phyloP scores from a whole-genome alignment of 805 yeast genomes.

The Nakazawaea laoshanensis region DNA sequence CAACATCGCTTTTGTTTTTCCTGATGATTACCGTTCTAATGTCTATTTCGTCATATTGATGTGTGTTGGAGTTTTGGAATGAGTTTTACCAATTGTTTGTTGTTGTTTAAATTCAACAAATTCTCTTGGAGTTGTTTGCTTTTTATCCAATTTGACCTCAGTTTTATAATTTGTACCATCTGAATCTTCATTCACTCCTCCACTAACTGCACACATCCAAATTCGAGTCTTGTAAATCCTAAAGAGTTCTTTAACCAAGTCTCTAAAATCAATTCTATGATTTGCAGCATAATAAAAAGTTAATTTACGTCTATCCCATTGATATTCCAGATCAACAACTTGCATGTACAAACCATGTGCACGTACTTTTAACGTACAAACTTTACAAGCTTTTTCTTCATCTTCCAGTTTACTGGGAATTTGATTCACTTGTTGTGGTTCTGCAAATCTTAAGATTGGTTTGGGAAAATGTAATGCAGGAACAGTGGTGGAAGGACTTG shows the following conservation, averaged over 20 bases:
- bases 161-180: neutral
- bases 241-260: conserved; percentile 67
- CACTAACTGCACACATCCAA: conserved; percentile 75
- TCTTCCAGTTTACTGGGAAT: conserved; percentile 52
- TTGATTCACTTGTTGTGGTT: conserved; percentile 49
- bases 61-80: too few species aligned
- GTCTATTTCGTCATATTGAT: too few species aligned
- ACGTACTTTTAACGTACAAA: conserved; percentile 51
- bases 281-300: conserved; percentile 62
- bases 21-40: too few species aligned
- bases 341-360: conserved; percentile 44
- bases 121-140: too few species aligned
- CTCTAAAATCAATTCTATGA: conserved; percentile 69
- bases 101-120: too few species aligned
- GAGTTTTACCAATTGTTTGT: too few species aligned
- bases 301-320: conserved; percentile 75
- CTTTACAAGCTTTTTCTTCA: conserved; percentile 58
- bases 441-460: conserved; percentile 56
- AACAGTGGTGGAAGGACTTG: conserved; percentile 13
- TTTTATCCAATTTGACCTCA: too few species aligned
- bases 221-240: conserved; percentile 71
- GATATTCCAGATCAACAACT: conserved; percentile 74
- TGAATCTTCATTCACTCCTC: conserved; percentile 6
- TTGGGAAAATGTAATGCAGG: conserved; percentile 61
- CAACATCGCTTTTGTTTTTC: too few species aligned